A percentile compares a stretch with the other conserved stretches of the same genome.
Evolutionary conservation across 345 rosid species (phyloP).

Genomic region (Linum usitatissimum): DNA sequence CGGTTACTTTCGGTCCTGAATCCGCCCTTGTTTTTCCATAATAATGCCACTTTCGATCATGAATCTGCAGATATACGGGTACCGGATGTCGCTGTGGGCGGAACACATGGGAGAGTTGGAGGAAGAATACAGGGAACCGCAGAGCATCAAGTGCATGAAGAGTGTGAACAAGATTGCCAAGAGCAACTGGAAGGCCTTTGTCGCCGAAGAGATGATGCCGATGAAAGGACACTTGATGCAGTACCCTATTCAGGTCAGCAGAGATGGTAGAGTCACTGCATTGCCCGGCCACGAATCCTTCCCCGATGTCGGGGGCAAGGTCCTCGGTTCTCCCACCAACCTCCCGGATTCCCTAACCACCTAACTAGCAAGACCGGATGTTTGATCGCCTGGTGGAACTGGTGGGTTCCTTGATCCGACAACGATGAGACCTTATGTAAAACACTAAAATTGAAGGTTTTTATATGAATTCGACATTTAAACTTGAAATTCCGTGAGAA

Average conservation of each 20-base stretch:
- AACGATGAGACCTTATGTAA: no score
- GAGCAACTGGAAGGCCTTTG: slow-evolving; percentile 43
- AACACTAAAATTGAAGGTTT: no score
- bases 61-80: slow-evolving; percentile 43
- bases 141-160: slow-evolving; percentile 29
- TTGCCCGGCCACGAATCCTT: slow-evolving; percentile 33
- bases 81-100: slow-evolving; percentile 63
- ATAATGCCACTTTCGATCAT: no score
- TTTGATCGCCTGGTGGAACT: no score
- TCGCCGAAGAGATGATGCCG: slow-evolving; percentile 22
- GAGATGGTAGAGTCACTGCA: slow-evolving; percentile 30
- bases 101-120: slow-evolving; percentile 48
- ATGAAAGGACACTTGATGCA: slow-evolving; percentile 59
- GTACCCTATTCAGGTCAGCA: slow-evolving; percentile 37
- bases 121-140: slow-evolving; percentile 30
- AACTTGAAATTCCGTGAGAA: no score
- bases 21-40: no score
- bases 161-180: slow-evolving; percentile 28
- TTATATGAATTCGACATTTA: no score
- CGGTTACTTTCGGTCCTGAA: no score
- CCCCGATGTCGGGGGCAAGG: slow-evolving; percentile 62
- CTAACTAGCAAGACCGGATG: slow-evolving; percentile 4
- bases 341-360: slow-evolving; percentile 62
- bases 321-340: slow-evolving; percentile 47
- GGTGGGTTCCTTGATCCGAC: no score